Evolutionary conservation across 106 monocot species (phyloP).

Genomic region (Dactylorhiza incarnata): DNA sequence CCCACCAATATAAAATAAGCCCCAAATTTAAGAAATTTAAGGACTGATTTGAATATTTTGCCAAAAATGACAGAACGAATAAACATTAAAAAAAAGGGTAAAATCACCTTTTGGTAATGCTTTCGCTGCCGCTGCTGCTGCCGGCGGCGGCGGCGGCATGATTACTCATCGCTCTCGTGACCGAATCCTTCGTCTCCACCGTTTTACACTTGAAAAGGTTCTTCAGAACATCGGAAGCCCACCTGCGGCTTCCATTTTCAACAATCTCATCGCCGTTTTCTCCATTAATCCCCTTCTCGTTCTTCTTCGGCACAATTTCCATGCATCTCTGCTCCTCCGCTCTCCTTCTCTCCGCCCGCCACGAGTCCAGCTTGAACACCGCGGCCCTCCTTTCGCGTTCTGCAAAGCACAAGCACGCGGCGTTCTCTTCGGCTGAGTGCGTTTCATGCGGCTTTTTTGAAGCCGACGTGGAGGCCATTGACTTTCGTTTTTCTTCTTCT

Average conservation of each 20-base stretch:
- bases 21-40: too few relatives aligned
- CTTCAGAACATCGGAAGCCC: not conserved
- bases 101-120: not conserved
- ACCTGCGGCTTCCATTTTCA: not conserved
- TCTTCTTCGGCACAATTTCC: not conserved
- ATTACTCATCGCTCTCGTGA: not conserved
- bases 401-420: not conserved
- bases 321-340: not conserved
- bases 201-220: constrained; percentile 6
- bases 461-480: not conserved
- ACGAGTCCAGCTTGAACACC: not conserved
- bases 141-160: not conserved
- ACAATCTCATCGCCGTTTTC: not conserved
- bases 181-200: not conserved
- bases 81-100: too few relatives aligned
- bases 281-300: not conserved
- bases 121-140: not conserved
- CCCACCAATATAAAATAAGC: too few relatives aligned
- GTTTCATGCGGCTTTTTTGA: too few relatives aligned
- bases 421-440: not conserved
- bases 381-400: not conserved
- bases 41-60: too few relatives aligned
- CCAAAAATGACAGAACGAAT: too few relatives aligned
- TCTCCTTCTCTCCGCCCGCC: not conserved
- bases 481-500: not conserved